A percentile compares a stretch with the other conserved stretches of the same genome.
Conservation (phyloP, 140 eudicot genomes). For the Cichorium intybus region DNA sequence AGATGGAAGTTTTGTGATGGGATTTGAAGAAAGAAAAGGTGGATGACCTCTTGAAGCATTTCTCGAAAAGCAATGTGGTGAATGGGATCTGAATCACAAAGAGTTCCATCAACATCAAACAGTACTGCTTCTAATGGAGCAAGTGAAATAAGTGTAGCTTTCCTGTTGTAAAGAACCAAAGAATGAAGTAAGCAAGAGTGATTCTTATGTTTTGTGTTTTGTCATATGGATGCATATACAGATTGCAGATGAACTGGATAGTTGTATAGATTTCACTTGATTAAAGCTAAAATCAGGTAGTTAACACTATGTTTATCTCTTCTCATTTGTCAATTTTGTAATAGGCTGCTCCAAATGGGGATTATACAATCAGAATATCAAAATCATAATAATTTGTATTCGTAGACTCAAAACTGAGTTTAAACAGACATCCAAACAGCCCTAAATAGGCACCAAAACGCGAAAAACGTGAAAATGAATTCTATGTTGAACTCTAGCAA, state of each 20-base stretch:
- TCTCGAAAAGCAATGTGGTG: constrained; percentile 66
- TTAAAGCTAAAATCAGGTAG: background rate
- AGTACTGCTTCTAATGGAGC: constrained; percentile 79
- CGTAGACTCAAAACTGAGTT: background rate
- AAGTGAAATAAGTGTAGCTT: constrained; percentile 40
- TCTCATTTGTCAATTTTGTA: background rate
- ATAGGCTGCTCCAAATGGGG: background rate
- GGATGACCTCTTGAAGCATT: constrained; percentile 64
- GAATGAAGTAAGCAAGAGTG: constrained; percentile 3
- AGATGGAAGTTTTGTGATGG: background rate
- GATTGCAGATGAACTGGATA: background rate
- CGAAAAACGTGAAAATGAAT: background rate
- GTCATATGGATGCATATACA: background rate
- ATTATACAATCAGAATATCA: background rate
- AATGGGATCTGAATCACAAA: constrained; percentile 81
- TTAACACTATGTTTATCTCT: too few relatives aligned
- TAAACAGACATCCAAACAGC: background rate
- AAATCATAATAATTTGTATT: background rate
- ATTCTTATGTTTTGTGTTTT: background rate
- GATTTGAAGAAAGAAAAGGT: background rate
- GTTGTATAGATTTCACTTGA: background rate
- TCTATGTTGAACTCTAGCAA: constrained; percentile 15
- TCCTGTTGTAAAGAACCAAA: constrained; percentile 39
- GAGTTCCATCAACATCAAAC: constrained; percentile 82
- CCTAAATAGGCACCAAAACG: background rate